Evolutionary conservation across 2,329 filamentous ascomycete genomes (phyloP).

Genomic region (Amphichorda felina): DNA sequence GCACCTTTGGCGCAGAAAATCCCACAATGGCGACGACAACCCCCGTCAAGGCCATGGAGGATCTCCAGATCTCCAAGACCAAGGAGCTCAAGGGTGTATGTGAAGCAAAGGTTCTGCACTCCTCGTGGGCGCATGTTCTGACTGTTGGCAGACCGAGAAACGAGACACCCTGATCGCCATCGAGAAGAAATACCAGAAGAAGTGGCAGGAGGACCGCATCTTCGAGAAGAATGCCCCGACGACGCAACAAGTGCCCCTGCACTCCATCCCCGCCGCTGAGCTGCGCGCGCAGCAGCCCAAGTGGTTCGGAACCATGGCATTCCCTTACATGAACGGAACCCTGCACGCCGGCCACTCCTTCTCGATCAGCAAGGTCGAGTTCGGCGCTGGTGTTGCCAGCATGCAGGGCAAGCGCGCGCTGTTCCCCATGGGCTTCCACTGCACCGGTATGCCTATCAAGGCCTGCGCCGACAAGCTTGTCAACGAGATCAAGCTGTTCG

Average conservation of each 20-base stretch:
- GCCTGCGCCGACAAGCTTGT: constrained; percentile 91
- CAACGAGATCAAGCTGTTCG: constrained; percentile 82
- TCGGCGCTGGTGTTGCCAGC: constrained; percentile 71
- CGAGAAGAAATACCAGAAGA: constrained; percentile 86
- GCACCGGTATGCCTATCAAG: constrained; percentile 95
- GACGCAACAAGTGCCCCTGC: constrained; percentile 62
- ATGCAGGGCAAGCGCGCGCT: constrained; percentile 84
- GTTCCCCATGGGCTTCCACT: constrained; percentile 88
- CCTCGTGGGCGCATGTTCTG: too few relatives aligned
- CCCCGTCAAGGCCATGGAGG: constrained; percentile 40
- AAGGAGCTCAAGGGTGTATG: constrained; percentile 48
- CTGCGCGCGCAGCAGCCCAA: constrained; percentile 76
- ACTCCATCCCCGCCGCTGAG: constrained; percentile 60
- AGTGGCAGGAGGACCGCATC: constrained; percentile 39
- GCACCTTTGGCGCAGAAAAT: too few relatives aligned
- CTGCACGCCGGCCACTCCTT: constrained; percentile 90
- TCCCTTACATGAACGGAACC: constrained; percentile 71
- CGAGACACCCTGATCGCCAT: constrained; percentile 68
- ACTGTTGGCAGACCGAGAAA: constrained; percentile 60
- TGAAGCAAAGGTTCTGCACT: constrained; percentile 4
- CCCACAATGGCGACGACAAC: constrained; percentile 12
- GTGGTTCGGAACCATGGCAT: constrained; percentile 59
- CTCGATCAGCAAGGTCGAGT: constrained; percentile 81
- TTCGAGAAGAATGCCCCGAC: constrained; percentile 84
- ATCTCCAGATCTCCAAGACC: constrained; percentile 41